These are phyloP conservation scores for Chaetomium sp. DNA, from an alignment of 2,329 filamentous ascomycete species.

Conservation along the genomic window DNA sequence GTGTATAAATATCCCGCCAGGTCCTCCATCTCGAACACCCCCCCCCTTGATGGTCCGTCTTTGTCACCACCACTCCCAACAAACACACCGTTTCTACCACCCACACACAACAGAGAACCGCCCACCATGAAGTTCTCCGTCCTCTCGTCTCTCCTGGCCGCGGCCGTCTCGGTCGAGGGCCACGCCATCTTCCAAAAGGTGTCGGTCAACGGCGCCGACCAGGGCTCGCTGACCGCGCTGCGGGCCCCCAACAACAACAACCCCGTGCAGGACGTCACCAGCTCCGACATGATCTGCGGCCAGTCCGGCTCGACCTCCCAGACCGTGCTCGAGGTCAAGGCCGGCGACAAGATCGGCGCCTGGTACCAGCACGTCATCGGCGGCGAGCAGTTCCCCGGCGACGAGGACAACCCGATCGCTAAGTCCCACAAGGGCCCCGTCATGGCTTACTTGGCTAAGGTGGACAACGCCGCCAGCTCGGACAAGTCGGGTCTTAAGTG, in stretches of 20 bases:
- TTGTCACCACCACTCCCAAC: not conserved
- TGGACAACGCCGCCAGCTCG: slow-evolving; percentile 42
- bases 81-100: not conserved
- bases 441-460: slow-evolving; percentile 47
- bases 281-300: slow-evolving; percentile 46
- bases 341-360: slow-evolving; percentile 46
- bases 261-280: slow-evolving; percentile 44
- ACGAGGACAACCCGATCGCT: slow-evolving; percentile 49
- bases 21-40: not conserved
- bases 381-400: slow-evolving; percentile 42
- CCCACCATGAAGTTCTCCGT: slow-evolving; percentile 34
- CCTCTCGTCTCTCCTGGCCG: slow-evolving; percentile 28
- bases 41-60: not conserved
- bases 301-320: slow-evolving; percentile 35
- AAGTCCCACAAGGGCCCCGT: slow-evolving; percentile 49
- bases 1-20: slow-evolving; percentile 14
- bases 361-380: slow-evolving; percentile 50
- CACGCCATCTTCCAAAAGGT: slow-evolving; percentile 42
- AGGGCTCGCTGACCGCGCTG: slow-evolving; percentile 38
- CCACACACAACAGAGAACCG: not conserved
- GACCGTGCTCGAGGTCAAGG: slow-evolving; percentile 41
- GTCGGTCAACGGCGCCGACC: slow-evolving; percentile 41
- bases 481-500: slow-evolving; percentile 37
- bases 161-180: slow-evolving; percentile 33
- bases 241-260: slow-evolving; percentile 46